Percentiles rank a stretch among this genome's conserved stretches.
phyloP scores from a whole-genome alignment of 2,329 filamentous ascomycete species.

The Aspergillus felis region DNA sequence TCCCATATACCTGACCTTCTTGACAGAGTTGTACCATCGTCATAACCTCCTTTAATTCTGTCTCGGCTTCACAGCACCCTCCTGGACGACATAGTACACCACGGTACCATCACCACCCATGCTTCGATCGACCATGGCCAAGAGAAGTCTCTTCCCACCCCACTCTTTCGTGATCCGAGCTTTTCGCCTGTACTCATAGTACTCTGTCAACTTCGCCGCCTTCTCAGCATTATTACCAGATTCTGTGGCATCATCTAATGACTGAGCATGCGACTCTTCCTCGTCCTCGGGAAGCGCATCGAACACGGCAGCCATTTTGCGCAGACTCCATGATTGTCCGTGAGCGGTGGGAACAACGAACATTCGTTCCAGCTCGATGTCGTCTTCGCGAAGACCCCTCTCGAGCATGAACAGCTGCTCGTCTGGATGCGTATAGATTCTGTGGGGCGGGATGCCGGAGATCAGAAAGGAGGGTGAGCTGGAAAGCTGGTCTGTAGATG shows the following conservation, averaged over 20 bases:
- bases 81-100: slow-evolving; percentile 63
- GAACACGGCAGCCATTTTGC: slow-evolving; percentile 54
- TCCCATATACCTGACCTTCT: neutral
- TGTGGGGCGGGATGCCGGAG: slow-evolving; percentile 58
- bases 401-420: slow-evolving; percentile 60
- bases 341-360: slow-evolving; percentile 59
- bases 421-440: slow-evolving; percentile 61
- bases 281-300: slow-evolving; percentile 43
- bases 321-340: slow-evolving; percentile 58
- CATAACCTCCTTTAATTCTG: slow-evolving; percentile 48
- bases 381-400: slow-evolving; percentile 44
- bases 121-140: slow-evolving; percentile 53
- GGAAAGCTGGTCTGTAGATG: slow-evolving; percentile 5
- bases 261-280: slow-evolving; percentile 10
- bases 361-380: slow-evolving; percentile 49
- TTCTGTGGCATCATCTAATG: slow-evolving; percentile 6
- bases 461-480: slow-evolving; percentile 49
- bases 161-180: slow-evolving; percentile 32
- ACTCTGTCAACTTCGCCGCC: slow-evolving; percentile 27
- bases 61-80: slow-evolving; percentile 61
- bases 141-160: slow-evolving; percentile 52
- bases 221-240: slow-evolving; percentile 20
- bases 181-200: slow-evolving; percentile 26
- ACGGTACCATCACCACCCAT: slow-evolving; percentile 57
- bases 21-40: neutral